Evolutionary conservation across 148 eudicot genomes (phyloP).

Genomic region (Selenicereus undatus): DNA sequence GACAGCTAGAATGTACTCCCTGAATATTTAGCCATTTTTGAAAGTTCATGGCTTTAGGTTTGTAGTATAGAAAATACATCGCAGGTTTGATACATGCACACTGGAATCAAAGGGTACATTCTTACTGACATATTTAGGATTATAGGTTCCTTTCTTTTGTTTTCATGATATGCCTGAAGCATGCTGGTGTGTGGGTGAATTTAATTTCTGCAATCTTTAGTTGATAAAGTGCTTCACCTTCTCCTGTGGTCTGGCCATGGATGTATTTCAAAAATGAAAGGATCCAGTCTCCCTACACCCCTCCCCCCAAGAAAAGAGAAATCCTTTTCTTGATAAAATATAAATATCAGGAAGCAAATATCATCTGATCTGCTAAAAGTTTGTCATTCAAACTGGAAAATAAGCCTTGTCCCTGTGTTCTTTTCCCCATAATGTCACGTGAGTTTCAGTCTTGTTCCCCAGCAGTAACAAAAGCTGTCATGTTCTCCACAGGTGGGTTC

Average conservation of each 20-base stretch:
- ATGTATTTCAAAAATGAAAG: not conserved
- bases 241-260: not conserved
- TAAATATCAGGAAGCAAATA: not conserved
- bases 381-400: not conserved
- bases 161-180: too few relatives aligned
- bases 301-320: not conserved
- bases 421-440: not conserved
- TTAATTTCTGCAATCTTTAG: not conserved
- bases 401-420: not conserved
- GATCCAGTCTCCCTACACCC: not conserved
- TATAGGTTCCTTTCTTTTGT: not conserved
- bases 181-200: not conserved
- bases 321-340: not conserved
- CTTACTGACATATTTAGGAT: not conserved
- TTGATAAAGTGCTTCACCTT: not conserved
- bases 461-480: slow-evolving; percentile 8
- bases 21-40: not conserved
- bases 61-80: not conserved
- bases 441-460: slow-evolving; percentile 5
- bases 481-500: slow-evolving; percentile 66
- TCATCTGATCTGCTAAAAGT: not conserved
- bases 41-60: not conserved
- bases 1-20: not conserved
- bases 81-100: not conserved
- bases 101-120: not conserved